These are phyloP conservation scores for Colletotrichum sp. DNA, from an alignment of 2,329 filamentous ascomycete species.

Conservation along the genomic window DNA sequence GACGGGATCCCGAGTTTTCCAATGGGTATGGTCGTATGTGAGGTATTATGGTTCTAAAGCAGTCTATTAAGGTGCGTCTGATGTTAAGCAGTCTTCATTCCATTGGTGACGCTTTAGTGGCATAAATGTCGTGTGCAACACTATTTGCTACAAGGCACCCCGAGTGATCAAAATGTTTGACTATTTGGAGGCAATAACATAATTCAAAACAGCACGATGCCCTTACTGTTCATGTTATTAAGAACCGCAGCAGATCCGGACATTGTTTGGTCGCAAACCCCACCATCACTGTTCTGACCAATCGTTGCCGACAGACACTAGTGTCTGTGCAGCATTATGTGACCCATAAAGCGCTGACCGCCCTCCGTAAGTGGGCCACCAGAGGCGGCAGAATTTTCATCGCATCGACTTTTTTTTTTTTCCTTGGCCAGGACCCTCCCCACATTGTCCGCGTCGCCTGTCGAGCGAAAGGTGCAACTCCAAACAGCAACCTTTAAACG, in stretches of 20 bases:
- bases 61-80: background rate
- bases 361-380: background rate
- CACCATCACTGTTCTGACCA: background rate
- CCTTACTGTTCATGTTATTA: background rate
- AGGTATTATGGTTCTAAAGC: fast-evolving
- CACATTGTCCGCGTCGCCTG: constrained; percentile 1
- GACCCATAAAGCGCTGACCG: background rate
- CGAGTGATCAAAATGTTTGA: background rate
- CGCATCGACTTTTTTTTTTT: constrained; percentile 5
- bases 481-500: constrained; percentile 7
- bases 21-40: background rate
- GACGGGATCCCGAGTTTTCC: background rate
- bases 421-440: background rate
- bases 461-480: background rate
- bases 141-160: background rate
- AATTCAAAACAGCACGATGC: background rate
- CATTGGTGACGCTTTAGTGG: background rate
- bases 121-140: background rate
- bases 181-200: background rate
- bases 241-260: background rate
- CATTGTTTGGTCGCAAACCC: background rate
- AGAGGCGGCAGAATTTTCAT: constrained; percentile 20
- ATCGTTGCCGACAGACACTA: background rate
- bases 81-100: background rate
- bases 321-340: background rate